Base-by-base conservation (phyloP, 2,329 filamentous ascomycete species). In the Paramyrothecium sp. region DNA sequence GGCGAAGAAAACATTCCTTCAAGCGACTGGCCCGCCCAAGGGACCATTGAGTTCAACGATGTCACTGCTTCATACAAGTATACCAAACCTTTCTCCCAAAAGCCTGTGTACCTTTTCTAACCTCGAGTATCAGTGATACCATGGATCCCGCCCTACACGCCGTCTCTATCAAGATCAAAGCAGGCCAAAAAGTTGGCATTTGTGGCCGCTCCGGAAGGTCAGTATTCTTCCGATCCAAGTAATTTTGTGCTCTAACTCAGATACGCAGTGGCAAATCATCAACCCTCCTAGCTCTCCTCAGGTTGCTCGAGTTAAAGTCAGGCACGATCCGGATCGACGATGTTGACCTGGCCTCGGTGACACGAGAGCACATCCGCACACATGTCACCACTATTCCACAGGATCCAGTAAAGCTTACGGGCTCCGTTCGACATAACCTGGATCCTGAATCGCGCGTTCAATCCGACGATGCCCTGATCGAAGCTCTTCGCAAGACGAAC, bases 191-290 rank as follows among this genome's bases (percentile, higher is more conserved):
- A 46, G 69, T 84, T 3, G 80, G 75, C 7, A 71, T 84, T 7
- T 81, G 79, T 54, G 82, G 82, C 2, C 77, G 81, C 0, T 82
- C 78, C 7, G 81, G 81, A 22, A 64, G 61, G 56, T 60, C 58
- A 53, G 52, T 55, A 17, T 7, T 30, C 38, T 22, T 41, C 21
- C 8, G 33, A 21, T 33, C 38, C 34, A 13, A n/a, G n/a, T 51
- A 51, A 26, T 12, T 51, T n/a, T n/a, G n/a, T n/a, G n/a, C n/a
- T 19, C 21, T 16, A 3, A 30, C 23, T 7, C 16, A n/a, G n/a
- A 17, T 20, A 21, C 3, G n/a, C 17, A 82, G 79, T 56, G 81
- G 81, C 2, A 83, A 84, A 65, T 79, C 75, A 0, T 81, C 79
- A 0, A 69, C 83, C 1, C 65, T 82, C 0, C 69, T 78, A 2